Evolutionary conservation across 1,284 basidiomycete species (phyloP), one percentile per base, ranked within the genome.

Genomic region (Ustilago shanxiensis): DNA sequence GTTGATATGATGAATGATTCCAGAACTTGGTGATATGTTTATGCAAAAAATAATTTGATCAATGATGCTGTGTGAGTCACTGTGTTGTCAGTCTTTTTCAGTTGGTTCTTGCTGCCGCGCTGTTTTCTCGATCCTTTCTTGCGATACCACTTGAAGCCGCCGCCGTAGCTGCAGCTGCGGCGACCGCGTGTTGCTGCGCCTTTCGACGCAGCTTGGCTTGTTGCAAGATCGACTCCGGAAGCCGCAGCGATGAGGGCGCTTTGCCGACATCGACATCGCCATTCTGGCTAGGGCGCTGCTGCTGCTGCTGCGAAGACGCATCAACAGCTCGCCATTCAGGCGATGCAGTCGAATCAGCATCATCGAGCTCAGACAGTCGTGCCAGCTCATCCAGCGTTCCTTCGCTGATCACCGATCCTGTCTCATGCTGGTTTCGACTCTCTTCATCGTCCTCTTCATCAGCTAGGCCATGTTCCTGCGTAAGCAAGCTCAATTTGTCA

Each of bases 371-470:
- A 20, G 77, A 79, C 37, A 79, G n/a, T 16, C 78, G 44, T 20
- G 78, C 69, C 14, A 80, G 66, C 62, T 79, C 79, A 49, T 82
- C 79, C n/a, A 81, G 57, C 3, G 77, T 79, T 2, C 66, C 77
- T 37, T 81, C 74, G 35, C 75, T 74, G 33, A 79, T 74, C 44
- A 77, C 63, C 6, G 61, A 65, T 5, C 59, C 56, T 9, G 54
- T 64, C 26, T 73, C 73, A 47, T 73, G 24, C 61, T 26, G 63
- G 56, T 14, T 79, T 50, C 14, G 57, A 44, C 45, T 53, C 16
- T 53, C 51, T 33, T 47, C 60, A 29, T 45, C 55, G 24, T 49
- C 35, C 22, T 55, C 13, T 11, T 20, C 29, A 41, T 20, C 51
- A 6, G 26, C 41, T 52, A 24, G 20, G 16, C 44, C 54, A 26